A percentile compares a stretch with the other conserved stretches of the same genome.
Conservation (phyloP, 1,284 basidiomycete genomes). For the Cryptococcus amylolentus region DNA sequence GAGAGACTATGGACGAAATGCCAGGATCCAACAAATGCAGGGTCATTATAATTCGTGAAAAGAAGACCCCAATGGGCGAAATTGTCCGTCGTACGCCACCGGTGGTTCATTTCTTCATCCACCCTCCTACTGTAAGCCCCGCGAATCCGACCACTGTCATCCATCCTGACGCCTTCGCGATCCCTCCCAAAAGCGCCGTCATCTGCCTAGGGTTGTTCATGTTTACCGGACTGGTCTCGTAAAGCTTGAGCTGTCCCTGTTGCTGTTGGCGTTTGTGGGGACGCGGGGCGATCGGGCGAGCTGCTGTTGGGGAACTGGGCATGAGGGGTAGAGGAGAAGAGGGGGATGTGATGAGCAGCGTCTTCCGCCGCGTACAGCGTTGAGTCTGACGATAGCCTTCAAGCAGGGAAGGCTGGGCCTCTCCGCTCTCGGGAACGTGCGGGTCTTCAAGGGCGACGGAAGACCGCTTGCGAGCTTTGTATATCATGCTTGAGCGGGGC, state of each 20-base stretch:
- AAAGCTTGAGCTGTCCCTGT: neutral
- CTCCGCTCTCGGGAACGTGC: neutral
- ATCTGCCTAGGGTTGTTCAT: neutral
- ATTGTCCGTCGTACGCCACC: too few species aligned
- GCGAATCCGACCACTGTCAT: conserved; percentile 1
- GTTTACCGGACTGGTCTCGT: neutral
- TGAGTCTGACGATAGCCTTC: neutral
- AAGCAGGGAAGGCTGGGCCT: neutral
- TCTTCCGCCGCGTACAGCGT: neutral
- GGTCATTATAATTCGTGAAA: too few species aligned
- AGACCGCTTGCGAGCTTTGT: too few species aligned
- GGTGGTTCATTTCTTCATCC: neutral
- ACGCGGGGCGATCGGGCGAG: neutral
- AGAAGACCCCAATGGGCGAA: too few species aligned
- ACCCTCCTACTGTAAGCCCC: conserved; percentile 2
- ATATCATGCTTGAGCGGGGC: too few species aligned
- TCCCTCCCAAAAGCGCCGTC: neutral
- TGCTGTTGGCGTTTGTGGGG: neutral
- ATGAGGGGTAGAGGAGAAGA: neutral
- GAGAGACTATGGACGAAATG: too few species aligned
- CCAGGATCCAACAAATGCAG: too few species aligned
- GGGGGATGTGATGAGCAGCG: neutral
- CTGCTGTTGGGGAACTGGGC: neutral
- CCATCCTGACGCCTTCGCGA: neutral
- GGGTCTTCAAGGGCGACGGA: too few species aligned